A percentile compares a stretch with the other conserved stretches of the same genome.
Evolutionary conservation across 2,329 filamentous ascomycete species (phyloP).

Genomic region (Diaporthe sp.): DNA sequence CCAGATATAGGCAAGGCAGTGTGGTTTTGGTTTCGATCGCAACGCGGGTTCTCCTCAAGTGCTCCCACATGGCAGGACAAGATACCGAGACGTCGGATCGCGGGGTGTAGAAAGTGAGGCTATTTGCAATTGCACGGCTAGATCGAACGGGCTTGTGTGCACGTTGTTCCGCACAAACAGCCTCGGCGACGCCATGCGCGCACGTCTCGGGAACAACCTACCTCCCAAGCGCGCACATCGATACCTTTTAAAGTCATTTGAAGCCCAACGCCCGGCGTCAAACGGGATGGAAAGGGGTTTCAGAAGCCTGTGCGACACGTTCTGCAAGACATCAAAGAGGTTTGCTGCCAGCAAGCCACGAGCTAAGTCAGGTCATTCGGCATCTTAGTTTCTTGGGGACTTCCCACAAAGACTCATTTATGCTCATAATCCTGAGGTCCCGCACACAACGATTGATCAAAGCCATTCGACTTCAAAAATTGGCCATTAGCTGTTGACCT

Average conservation of each 20-base stretch:
- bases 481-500: not conserved
- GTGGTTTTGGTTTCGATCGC: not conserved
- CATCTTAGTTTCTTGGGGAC: not conserved
- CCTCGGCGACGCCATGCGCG: not conserved
- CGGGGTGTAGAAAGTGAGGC: not conserved
- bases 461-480: not conserved
- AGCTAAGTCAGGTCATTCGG: not conserved
- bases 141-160: not conserved
- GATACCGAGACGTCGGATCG: not conserved
- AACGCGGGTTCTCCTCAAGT: not conserved
- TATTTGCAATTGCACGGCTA: not conserved
- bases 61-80: not conserved
- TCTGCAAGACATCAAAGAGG: constrained; percentile 13
- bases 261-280: not conserved
- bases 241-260: not conserved
- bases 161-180: not conserved
- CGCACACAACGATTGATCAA: not conserved
- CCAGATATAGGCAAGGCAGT: not conserved
- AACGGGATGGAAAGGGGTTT: not conserved
- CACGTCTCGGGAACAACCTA: not conserved
- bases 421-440: not conserved
- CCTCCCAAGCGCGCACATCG: too few relatives aligned
- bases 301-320: not conserved
- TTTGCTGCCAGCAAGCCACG: constrained; percentile 10
- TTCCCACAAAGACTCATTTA: not conserved